These are phyloP conservation scores for Zasmidium angulare DNA, from an alignment of 2,329 filamentous ascomycete genomes.

Conservation along the genomic window DNA sequence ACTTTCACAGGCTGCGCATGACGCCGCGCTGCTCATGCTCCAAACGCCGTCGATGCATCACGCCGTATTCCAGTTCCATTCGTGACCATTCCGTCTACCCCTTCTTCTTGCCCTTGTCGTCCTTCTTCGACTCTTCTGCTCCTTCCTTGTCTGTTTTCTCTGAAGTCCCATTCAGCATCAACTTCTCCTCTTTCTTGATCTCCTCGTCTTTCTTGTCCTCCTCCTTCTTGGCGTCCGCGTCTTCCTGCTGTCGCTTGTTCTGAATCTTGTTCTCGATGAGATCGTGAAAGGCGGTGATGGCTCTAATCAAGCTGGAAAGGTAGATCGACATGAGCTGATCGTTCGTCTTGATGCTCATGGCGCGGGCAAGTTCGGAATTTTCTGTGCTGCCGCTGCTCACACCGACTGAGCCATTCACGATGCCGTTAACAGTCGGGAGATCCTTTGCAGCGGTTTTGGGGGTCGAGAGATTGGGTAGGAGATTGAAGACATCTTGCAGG, in stretches of 20 bases:
- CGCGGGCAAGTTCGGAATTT: slow-evolving; percentile 85
- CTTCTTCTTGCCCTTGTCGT: slow-evolving; percentile 57
- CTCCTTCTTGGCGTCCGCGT: slow-evolving; percentile 81
- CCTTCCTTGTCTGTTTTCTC: slow-evolving; percentile 49
- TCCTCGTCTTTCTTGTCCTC: slow-evolving; percentile 55
- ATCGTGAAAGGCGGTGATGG: slow-evolving; percentile 98
- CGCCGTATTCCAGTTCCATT: slow-evolving; percentile 19
- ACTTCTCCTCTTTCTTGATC: slow-evolving; percentile 63
- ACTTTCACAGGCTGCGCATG: slow-evolving; percentile 16
- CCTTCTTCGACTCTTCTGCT: slow-evolving; percentile 54
- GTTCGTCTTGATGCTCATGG: slow-evolving; percentile 99
- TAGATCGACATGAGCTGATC: slow-evolving; percentile 99
- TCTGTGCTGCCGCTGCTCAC: slow-evolving; percentile 52
- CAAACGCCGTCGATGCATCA: slow-evolving; percentile 25
- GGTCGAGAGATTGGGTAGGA: slow-evolving; percentile 91
- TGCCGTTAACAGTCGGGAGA: slow-evolving; percentile 48
- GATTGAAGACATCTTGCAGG: slow-evolving; percentile 98
- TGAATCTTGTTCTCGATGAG: slow-evolving; percentile 99
- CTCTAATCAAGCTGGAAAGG: slow-evolving; percentile 90
- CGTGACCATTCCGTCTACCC: slow-evolving; percentile 36
- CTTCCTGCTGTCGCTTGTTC: slow-evolving; percentile 94
- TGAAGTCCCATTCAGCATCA: slow-evolving; percentile 57
- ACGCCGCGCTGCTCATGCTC: slow-evolving; percentile 17
- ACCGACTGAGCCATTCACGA: slow-evolving; percentile 58
- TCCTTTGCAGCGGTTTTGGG: slow-evolving; percentile 69